Evolutionary conservation across 176 grass and related monocot genomes (phyloP).

Genomic region (Carex littledalei): DNA sequence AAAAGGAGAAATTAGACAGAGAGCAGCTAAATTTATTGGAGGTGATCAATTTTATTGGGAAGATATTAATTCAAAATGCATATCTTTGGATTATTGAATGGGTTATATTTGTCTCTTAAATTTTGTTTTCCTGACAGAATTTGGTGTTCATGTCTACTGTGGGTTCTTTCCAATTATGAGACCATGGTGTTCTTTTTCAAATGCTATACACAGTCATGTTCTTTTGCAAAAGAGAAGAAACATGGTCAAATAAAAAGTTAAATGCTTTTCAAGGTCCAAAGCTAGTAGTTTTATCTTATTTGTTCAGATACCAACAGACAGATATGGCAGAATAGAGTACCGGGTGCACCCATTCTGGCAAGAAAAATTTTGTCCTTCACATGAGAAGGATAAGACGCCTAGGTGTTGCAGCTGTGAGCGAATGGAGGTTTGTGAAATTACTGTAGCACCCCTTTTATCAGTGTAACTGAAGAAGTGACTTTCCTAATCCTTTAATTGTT

Average conservation of each 20-base stretch:
- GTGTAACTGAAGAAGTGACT: not conserved
- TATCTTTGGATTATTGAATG: not conserved
- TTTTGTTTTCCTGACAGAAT: not conserved
- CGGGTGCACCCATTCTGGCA: conserved; percentile 72
- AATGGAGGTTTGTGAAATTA: conserved; percentile 53
- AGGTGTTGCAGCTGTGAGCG: conserved; percentile 80
- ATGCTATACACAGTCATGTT: not conserved
- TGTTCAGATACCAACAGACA: conserved; percentile 55
- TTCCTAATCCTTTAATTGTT: not conserved
- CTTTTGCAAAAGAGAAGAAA: conserved; percentile 8
- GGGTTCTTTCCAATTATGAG: not conserved
- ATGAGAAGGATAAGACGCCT: conserved; percentile 67
- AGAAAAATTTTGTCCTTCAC: conserved; percentile 75
- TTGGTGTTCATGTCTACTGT: not conserved
- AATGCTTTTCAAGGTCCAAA: conserved; percentile 13
- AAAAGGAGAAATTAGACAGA: not conserved
- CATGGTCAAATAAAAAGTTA: not conserved
- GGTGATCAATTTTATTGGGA: not conserved
- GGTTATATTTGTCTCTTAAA: not conserved
- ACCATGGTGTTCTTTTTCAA: not conserved
- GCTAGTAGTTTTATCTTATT: conserved; percentile 20
- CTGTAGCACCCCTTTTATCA: not conserved
- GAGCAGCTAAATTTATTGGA: not conserved
- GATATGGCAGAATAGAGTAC: conserved; percentile 55
- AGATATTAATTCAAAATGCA: not conserved